Conservation (phyloP, 257 asterid species). For the Nicotiana knightiana region DNA sequence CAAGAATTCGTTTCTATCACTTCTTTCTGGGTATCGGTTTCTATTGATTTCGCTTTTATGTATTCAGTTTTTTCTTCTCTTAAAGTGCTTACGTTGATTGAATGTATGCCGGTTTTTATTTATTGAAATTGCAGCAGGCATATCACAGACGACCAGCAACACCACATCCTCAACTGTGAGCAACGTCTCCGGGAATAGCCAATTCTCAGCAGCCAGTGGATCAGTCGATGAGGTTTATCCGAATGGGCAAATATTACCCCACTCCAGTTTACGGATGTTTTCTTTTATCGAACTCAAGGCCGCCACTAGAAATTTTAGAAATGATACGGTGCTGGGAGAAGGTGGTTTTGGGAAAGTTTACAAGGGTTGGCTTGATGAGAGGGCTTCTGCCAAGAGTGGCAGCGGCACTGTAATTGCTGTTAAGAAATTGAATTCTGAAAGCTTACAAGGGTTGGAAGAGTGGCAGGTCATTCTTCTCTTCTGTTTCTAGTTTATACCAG, state of each 20-base stretch:
- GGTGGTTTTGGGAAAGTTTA: conserved; percentile 95
- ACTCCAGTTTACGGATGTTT: conserved; percentile 58
- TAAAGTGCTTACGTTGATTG: no score
- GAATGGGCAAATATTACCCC: conserved; percentile 42
- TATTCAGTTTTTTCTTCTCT: no score
- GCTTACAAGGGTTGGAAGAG: conserved; percentile 69
- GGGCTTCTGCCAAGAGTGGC: conserved; percentile 28
- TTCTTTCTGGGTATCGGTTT: no score
- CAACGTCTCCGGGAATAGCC: conserved; percentile 26
- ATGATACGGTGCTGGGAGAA: conserved; percentile 74
- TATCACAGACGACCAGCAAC: conserved; percentile 23
- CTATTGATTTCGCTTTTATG: no score
- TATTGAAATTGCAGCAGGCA: conserved; percentile 30
- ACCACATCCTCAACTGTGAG: conserved; percentile 17
- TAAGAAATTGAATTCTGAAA: conserved; percentile 63
- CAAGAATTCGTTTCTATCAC: no score
- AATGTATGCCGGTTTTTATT: no score
- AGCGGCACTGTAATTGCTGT: conserved; percentile 60
- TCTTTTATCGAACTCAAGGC: conserved; percentile 48
- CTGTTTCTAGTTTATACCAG: no score
- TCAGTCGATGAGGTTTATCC: conserved; percentile 12
- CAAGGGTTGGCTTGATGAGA: conserved; percentile 84
- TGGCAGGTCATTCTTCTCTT: conserved; percentile 50
- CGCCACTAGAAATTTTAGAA: conserved; percentile 67
- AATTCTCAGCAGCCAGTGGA: conserved; percentile 27